phyloP scores from a whole-genome alignment of 2,329 filamentous ascomycete genomes.

The Aurifilum marmelostoma region DNA sequence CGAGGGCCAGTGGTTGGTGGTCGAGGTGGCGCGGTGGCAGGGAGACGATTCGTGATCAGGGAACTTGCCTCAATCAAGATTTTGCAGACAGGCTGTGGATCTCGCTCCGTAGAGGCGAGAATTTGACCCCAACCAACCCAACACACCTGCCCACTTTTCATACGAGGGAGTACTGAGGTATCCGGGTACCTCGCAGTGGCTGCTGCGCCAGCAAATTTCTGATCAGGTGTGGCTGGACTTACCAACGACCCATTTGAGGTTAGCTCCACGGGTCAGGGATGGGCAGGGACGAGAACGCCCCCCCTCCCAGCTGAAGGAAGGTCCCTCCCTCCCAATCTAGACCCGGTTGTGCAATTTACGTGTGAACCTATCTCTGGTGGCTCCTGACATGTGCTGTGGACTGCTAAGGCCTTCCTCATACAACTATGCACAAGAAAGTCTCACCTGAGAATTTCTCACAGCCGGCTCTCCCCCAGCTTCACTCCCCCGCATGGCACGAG shows the following conservation, averaged over 20 bases:
- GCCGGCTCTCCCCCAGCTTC: neutral
- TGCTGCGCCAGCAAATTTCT: neutral
- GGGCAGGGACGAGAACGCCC: neutral
- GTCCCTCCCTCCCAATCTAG: neutral
- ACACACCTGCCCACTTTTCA: neutral
- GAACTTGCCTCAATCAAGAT: slow-evolving; percentile 15
- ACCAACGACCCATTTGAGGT: neutral
- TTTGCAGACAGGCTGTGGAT: slow-evolving; percentile 1
- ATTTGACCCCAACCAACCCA: neutral
- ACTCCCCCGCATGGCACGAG: neutral
- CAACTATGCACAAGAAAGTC: neutral
- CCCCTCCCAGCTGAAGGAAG: neutral
- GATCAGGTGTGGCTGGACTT: neutral
- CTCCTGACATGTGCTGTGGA: neutral
- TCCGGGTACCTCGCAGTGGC: neutral
- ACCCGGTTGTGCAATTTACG: neutral
- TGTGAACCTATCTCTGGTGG: neutral
- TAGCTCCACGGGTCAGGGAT: neutral
- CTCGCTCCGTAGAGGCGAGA: neutral
- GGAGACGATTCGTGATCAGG: slow-evolving; percentile 18
- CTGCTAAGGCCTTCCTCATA: too few species aligned
- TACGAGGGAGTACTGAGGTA: neutral
- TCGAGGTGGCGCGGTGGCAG: slow-evolving; percentile 13
- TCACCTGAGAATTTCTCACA: neutral
- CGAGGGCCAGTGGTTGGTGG: slow-evolving; percentile 15